These are phyloP conservation scores for Macadamia tetraphylla DNA, from an alignment of 164 flowering plant genomes.

Conservation along the genomic window DNA sequence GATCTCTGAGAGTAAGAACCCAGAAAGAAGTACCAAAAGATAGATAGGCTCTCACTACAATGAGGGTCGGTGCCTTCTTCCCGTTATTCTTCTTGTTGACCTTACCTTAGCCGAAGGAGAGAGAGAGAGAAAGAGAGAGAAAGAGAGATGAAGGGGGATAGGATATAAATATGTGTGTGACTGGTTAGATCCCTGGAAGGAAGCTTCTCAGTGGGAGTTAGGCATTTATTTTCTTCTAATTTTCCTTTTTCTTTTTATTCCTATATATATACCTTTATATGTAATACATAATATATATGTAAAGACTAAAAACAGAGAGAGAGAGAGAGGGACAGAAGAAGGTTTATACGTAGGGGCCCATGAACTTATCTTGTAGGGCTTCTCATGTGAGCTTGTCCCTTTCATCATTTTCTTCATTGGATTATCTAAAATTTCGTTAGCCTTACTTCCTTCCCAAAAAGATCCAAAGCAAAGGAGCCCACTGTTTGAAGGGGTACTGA, in stretches of 20 bases:
- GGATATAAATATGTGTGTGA: background rate
- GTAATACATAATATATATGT: too few species aligned
- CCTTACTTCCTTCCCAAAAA: constrained; percentile 7
- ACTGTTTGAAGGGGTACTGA: constrained; percentile 34
- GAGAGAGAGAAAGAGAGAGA: background rate
- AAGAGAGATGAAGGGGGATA: constrained; percentile 15
- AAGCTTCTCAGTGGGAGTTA: constrained; percentile 23
- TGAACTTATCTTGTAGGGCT: constrained; percentile 52
- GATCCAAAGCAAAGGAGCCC: constrained; percentile 22
- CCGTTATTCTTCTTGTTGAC: constrained; percentile 16
- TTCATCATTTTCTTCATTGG: constrained; percentile 33
- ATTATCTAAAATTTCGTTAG: constrained; percentile 3
- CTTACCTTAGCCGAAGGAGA: background rate
- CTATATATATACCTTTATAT: too few species aligned
- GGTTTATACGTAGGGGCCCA: constrained; percentile 39
- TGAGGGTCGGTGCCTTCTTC: constrained; percentile 28
- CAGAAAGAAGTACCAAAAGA: constrained; percentile 6
- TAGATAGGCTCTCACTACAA: constrained; percentile 8
- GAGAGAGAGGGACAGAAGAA: background rate
- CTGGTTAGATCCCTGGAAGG: constrained; percentile 32
- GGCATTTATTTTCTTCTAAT: constrained; percentile 14
- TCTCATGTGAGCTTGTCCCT: constrained; percentile 74
- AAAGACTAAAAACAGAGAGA: too few species aligned
- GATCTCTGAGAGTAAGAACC: background rate
- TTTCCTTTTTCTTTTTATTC: too few species aligned